Base-by-base conservation (phyloP, 2,329 filamentous ascomycete genomes). In the Venturia carpophila region DNA sequence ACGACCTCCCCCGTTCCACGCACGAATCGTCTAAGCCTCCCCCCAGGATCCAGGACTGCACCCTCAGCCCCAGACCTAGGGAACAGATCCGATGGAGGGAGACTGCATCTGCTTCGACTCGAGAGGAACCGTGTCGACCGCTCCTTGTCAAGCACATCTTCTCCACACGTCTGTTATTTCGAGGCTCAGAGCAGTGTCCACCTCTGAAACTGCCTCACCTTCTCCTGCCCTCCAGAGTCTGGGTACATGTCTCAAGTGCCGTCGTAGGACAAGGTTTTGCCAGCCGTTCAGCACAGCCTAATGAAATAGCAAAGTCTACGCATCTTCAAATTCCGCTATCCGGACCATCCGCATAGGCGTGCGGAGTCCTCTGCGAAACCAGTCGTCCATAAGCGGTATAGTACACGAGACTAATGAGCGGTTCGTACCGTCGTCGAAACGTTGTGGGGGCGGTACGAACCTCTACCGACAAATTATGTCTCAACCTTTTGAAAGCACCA, bases 341-440 rank as follows among this genome's bases (percentile, higher is more conserved):
- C 39, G 39, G 15, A 41, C 9, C 4, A 34, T 56, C 47, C 47
- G 47, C n/a, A 52, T 1, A 27, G 9, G 2, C 24, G 11, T 15
- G 6, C 30, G 30, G 30, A 3, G 30, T 34, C 30, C 6, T 34
- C 0, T 5, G 24, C 27, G 17, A 55, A 55, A 34, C 27, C 4
- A 11, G 27, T 27, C 27, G 19, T 37, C 52, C 52, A 13, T 5
- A 58, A n/a, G 19, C 30, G 19, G 52, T 58, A 37, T 58, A 15
- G 52, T 58, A 58, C 30, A 58, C 52, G 52, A 58, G 52, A n/a
- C 52, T n/a, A 5, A 15, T 37, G 52, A n/a, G 19, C 52, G 52
- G 52, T 27, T 58, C 52, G 52, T 58, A 34, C 27, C 52, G 52
- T 15, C 17, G 15, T 24, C 11, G 52, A 11, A 58, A 30, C 19